Conservation (phyloP, 1,284 basidiomycete species). For the Polyporus tsugae region DNA sequence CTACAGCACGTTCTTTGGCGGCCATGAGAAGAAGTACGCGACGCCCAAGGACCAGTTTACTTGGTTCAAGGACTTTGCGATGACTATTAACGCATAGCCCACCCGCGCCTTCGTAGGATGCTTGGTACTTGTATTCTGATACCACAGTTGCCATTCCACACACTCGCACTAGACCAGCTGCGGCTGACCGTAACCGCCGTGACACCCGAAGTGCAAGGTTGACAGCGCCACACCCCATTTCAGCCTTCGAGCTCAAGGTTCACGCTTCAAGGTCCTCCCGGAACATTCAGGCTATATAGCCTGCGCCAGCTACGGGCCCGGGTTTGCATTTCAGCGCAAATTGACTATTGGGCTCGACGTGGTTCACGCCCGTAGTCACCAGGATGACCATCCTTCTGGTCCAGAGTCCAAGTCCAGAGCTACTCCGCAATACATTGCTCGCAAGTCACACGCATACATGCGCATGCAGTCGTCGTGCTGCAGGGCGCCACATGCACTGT, state of each 20-base stretch:
- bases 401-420: background rate
- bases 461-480: background rate
- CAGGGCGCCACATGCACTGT: too few species aligned
- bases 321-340: background rate
- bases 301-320: background rate
- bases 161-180: background rate
- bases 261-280: too few species aligned
- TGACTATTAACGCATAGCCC: constrained; percentile 43
- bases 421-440: background rate
- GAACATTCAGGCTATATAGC: background rate
- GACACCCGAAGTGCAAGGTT: background rate
- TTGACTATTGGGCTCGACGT: background rate
- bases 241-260: too few species aligned
- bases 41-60: constrained; percentile 75
- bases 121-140: background rate
- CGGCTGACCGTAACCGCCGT: background rate
- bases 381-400: background rate
- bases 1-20: constrained; percentile 81
- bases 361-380: background rate
- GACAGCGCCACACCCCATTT: background rate
- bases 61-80: constrained; percentile 77
- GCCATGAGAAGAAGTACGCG: constrained; percentile 68
- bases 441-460: background rate
- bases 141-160: background rate
- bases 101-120: background rate